Evolutionary conservation across 1,284 basidiomycete genomes (phyloP), one percentile per base, ranked within the genome.

Genomic region (Leccinum variabile): DNA sequence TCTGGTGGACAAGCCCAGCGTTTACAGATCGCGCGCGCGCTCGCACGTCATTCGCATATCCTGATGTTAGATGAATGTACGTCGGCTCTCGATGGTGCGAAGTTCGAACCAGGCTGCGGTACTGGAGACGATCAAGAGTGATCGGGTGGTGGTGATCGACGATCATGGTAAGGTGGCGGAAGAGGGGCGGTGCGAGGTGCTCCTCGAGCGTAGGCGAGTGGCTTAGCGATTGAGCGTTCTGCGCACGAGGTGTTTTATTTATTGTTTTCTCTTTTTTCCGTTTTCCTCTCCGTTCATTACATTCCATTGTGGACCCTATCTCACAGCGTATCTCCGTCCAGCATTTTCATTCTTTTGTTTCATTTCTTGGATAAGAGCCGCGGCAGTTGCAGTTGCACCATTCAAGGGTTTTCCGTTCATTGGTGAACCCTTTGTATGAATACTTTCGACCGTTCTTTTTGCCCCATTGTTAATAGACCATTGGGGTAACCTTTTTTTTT

Each of bases 171-270:
- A 30, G 30, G 30, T 30, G 30, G 30, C 30, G 8, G 30, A 30
- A 1, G 30, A 30, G 30, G 30, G 30, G 30, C 30, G 30, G 30
- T 30, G 8, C 30, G 30, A 30, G 30, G 7, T 86, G 67, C 82
- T 97, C 54, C 80, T 93, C 69, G 81, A 81, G 61, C 79, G 78
- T 63, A 84, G 84, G 52, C 41, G 94, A 96, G 75, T 97, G 94
- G 94, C 80, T 80, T 60, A 79, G 82, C 61, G 76, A 80, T 66
- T 82, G 67, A 72, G 32, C 6, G 5, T 16, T 30, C 37, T 9
- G 3, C 37, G 22, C n/a, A 14, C n/a, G 13, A 30, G 32, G 25
- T 54, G 5, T 50, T 53, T 16, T 41, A n/a, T 28, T 39, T 57
- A n/a, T 58, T 44, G 16, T 3, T n/a, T 41, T 41, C 16, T n/a